Conservation (phyloP, 176 grass and related monocot genomes). For the Raddia guianensis region DNA sequence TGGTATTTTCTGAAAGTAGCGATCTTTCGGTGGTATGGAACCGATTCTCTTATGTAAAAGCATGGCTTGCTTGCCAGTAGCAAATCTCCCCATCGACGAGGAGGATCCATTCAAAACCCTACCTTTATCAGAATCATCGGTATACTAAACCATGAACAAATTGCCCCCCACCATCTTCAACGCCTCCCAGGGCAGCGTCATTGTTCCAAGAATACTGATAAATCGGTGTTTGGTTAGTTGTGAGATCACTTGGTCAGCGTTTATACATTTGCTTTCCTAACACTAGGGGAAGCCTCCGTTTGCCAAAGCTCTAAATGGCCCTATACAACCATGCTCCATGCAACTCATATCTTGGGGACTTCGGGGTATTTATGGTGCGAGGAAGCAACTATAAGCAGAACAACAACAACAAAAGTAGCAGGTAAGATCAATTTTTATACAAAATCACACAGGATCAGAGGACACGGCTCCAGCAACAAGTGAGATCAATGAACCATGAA, state of each 20-base stretch:
- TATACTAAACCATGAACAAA: no score
- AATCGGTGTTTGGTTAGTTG: not conserved
- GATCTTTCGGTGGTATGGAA: no score
- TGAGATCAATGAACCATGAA: slow-evolving; percentile 29
- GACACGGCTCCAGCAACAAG: not conserved
- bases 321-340: not conserved
- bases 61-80: no score
- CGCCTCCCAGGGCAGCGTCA: no score
- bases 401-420: not conserved
- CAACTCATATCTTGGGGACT: not conserved
- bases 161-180: no score
- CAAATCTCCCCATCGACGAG: no score
- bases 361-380: not conserved
- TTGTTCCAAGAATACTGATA: no score
- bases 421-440: slow-evolving; percentile 39
- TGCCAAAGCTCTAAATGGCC: not conserved
- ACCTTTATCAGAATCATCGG: no score
- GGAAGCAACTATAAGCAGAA: not conserved
- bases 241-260: not conserved
- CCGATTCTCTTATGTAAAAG: no score
- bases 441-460: not conserved
- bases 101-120: no score
- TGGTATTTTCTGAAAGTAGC: no score
- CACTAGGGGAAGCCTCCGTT: not conserved
- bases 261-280: not conserved